Conservation (phyloP, 768 basidiomycete species). For the Lactarius hatsudake region DNA sequence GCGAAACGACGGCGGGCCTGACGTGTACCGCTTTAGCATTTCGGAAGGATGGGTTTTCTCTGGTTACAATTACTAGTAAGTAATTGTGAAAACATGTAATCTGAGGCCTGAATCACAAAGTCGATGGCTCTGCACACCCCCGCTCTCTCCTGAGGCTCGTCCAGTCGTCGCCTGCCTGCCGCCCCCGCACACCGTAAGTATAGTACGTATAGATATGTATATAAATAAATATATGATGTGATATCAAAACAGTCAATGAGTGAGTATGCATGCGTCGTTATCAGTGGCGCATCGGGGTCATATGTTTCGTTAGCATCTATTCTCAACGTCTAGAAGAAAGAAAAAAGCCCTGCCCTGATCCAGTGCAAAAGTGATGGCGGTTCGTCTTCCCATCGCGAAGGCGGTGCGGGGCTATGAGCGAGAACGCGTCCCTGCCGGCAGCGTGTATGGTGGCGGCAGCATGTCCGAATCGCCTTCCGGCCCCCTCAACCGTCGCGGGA, state of each 20-base stretch:
- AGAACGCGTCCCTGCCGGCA: neutral
- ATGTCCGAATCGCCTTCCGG: neutral
- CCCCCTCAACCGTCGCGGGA: neutral
- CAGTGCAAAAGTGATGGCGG: neutral
- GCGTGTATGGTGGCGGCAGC: constrained; percentile 13
- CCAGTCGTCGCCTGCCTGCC: neutral
- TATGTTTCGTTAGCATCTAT: neutral
- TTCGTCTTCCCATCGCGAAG: neutral
- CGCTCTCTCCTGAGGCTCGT: neutral
- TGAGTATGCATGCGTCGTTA: neutral
- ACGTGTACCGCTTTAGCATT: neutral
- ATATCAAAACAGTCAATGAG: neutral
- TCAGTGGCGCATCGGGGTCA: neutral
- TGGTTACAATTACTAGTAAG: too few relatives aligned
- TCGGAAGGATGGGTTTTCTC: too few relatives aligned
- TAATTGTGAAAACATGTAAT: neutral
- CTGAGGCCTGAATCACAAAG: neutral
- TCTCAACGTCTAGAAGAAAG: neutral
- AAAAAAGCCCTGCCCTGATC: neutral
- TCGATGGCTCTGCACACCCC: neutral
- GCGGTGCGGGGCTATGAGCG: neutral
- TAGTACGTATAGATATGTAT: neutral
- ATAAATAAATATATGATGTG: neutral
- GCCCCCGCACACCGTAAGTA: neutral
- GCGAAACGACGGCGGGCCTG: constrained; percentile 21